phyloP scores from a whole-genome alignment of 495 filamentous ascomycete species.

The Tuber calosporum region DNA sequence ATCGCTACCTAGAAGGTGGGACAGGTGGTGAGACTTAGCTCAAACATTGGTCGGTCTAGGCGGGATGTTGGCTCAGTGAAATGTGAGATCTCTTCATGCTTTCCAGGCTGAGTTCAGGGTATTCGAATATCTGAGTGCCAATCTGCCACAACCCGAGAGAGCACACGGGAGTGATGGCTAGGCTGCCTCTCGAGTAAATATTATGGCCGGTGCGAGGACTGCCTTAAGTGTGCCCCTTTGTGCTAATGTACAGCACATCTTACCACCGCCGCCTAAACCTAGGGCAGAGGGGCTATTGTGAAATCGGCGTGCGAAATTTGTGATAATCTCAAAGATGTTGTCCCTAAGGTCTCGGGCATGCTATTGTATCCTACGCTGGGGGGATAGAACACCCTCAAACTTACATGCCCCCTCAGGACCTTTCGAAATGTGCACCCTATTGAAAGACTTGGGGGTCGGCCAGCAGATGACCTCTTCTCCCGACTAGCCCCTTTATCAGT shows the following conservation, averaged over 20 bases:
- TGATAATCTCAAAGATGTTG: background rate
- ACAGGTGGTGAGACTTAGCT: background rate
- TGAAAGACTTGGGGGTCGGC: background rate
- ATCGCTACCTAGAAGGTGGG: background rate
- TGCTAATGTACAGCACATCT: background rate
- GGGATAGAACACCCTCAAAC: background rate
- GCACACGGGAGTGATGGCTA: background rate
- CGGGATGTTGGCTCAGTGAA: background rate
- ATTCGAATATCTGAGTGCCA: background rate
- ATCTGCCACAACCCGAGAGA: background rate
- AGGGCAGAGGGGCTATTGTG: background rate
- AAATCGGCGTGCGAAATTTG: background rate
- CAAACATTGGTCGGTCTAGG: background rate
- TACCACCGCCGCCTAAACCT: background rate
- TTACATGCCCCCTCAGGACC: background rate
- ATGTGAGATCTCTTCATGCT: background rate
- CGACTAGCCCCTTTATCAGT: background rate
- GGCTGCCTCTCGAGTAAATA: background rate
- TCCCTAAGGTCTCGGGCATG: background rate
- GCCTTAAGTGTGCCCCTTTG: background rate
- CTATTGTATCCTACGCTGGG: background rate
- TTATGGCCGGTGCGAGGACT: background rate
- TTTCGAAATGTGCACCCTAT: background rate
- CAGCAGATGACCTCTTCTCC: background rate
- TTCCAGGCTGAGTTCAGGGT: background rate